These are phyloP conservation scores for Scheffersomyces insectosa DNA, from an alignment of 1,139 yeast genomes.

Conservation along the genomic window DNA sequence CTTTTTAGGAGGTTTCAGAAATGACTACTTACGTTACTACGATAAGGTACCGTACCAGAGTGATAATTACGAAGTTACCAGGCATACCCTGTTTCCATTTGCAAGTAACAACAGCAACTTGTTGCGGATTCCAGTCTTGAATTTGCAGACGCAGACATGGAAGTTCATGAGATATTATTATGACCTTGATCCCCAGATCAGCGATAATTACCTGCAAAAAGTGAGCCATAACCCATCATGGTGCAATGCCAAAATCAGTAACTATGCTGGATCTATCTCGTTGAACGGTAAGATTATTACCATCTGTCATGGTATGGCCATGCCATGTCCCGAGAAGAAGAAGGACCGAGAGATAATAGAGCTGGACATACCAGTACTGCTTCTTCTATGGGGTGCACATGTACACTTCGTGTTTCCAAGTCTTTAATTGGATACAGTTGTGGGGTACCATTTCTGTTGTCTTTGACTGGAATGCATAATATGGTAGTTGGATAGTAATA, in stretches of 20 bases:
- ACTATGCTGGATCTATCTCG: constrained; percentile 35
- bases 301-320: constrained; percentile 39
- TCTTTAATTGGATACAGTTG: constrained; percentile 3
- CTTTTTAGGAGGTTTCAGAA: constrained; percentile 43
- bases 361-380: constrained; percentile 20
- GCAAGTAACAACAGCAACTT: constrained; percentile 28
- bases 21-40: constrained; percentile 36
- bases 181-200: constrained; percentile 28
- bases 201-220: constrained; percentile 22
- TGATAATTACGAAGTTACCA: constrained; percentile 39
- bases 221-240: constrained; percentile 23
- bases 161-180: constrained; percentile 36
- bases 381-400: constrained; percentile 39
- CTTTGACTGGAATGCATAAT: not conserved
- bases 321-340: constrained; percentile 32
- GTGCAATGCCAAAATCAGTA: constrained; percentile 32
- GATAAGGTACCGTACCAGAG: constrained; percentile 32
- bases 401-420: constrained; percentile 41
- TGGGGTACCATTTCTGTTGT: no score
- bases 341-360: constrained; percentile 24
- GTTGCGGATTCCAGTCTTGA: constrained; percentile 37
- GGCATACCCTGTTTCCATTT: constrained; percentile 33
- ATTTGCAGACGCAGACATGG: constrained; percentile 47
- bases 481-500: not conserved
- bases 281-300: constrained; percentile 40